Conservation (phyloP, 2,329 filamentous ascomycete genomes). For the Berkeleyomyces basicola region DNA sequence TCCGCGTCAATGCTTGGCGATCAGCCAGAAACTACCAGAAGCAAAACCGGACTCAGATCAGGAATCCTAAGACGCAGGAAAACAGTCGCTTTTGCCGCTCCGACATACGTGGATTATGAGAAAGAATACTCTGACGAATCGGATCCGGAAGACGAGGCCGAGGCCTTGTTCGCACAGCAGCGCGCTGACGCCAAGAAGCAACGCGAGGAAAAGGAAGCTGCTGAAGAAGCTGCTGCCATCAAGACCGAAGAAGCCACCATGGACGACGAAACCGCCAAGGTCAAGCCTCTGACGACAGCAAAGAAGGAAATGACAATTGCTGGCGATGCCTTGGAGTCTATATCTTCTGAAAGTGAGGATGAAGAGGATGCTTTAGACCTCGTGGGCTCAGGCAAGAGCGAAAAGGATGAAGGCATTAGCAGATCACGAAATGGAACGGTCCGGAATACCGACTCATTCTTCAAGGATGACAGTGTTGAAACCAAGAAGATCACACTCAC, state of each 20-base stretch:
- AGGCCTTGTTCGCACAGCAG: constrained; percentile 22
- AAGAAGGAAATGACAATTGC: constrained; percentile 23
- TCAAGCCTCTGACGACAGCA: constrained; percentile 30
- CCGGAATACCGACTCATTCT: constrained; percentile 89
- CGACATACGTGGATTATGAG: constrained; percentile 78
- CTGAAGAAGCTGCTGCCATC: constrained; percentile 3
- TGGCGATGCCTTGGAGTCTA: background rate
- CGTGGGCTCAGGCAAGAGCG: background rate
- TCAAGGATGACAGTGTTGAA: constrained; percentile 87
- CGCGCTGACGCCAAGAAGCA: constrained; percentile 20
- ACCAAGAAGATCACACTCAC: constrained; percentile 96
- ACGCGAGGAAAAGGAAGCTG: constrained; percentile 16
- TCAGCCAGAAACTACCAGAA: constrained; percentile 46
- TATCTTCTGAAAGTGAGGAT: background rate
- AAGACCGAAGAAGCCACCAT: constrained; percentile 17
- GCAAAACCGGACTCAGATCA: constrained; percentile 42
- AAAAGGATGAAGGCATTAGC: constrained; percentile 28
- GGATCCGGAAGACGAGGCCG: constrained; percentile 44
- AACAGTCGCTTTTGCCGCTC: constrained; percentile 69
- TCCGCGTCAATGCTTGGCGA: constrained; percentile 48
- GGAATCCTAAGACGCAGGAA: constrained; percentile 74
- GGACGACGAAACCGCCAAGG: constrained; percentile 36
- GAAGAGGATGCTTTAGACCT: constrained; percentile 1
- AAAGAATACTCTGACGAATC: constrained; percentile 62
- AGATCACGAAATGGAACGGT: constrained; percentile 73